Evolutionary conservation across 2,329 filamentous ascomycete species (phyloP), one percentile per base, ranked within the genome.

Genomic region (Penicillium sp.): DNA sequence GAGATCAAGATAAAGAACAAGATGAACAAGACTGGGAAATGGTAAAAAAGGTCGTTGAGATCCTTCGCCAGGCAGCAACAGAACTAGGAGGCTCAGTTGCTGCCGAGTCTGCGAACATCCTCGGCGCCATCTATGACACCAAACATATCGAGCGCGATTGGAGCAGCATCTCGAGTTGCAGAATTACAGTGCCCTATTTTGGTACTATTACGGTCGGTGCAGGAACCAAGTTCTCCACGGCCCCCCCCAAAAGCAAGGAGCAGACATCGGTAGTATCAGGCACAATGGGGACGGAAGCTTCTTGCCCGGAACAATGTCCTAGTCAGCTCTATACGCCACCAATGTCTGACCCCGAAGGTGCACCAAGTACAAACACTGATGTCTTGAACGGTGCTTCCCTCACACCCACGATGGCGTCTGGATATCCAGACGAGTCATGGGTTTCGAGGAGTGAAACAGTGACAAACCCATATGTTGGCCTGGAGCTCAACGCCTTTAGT

Each of bases 151-250:
- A 68, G 61, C 23, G 33, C 31, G 54, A 70, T 61, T 62, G 48
- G 59, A 23, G 56, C 50, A 46, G 38, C 16, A 7, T 50, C 10
- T n/a, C 25, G 8, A 68, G 62, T 5, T 77, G 73, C 60, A 76
- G 77, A 61, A 72, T 78, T 19, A 72, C 74, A 5, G 74, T 80
- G 23, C 78, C 78, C 2, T 79, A 77, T 56, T 79, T 79, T 68
- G 76, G 81, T 23, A 79, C 72, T 10, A 72, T 77, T 34, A 69
- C 70, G 9, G 68, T 77, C 8, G 69, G 71, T 7, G 65, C 68
- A 5, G 73, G 74, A 33, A 69, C 70, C 36, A 72, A 72, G 11
- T 70, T 72, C 33, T 60, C 64, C 13, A 61, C 55, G 19, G 29
- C 41, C 16, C 8, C 25, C 11, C 23, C 21, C 15, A 50, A 60